Conservation (phyloP, 352 stramenopile genomes). For the Halophytophthora polymorphica region DNA sequence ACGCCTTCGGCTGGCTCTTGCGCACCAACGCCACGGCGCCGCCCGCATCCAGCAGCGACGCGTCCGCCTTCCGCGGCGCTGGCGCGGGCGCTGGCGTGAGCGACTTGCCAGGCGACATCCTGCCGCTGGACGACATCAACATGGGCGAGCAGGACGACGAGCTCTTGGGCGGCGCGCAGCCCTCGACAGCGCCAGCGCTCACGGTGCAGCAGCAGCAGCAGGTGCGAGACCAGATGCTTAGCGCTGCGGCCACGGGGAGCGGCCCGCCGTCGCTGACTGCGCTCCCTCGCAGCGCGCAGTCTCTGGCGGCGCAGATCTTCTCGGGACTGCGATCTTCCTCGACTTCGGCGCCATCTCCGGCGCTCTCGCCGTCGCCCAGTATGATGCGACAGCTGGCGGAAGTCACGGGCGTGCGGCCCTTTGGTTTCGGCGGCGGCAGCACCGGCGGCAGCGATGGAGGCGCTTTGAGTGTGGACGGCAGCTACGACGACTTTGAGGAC, state of each 20-base stretch:
- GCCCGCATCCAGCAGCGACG: no score
- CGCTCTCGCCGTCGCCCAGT: slow-evolving; percentile 3
- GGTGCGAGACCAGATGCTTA: slow-evolving; percentile 1
- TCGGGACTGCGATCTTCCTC: slow-evolving; percentile 15
- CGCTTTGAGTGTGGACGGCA: slow-evolving; percentile 17
- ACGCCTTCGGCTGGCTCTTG: slow-evolving; percentile 58
- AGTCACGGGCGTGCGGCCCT: not conserved
- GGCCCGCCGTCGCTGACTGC: not conserved
- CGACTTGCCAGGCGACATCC: slow-evolving; percentile 18
- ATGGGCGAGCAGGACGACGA: slow-evolving; percentile 20
- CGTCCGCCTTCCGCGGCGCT: not conserved
- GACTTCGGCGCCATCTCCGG: no score
- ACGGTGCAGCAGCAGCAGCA: slow-evolving; percentile 4
- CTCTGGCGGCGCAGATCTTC: slow-evolving; percentile 23
- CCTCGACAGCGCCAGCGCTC: slow-evolving; percentile 14
- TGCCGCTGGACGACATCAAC: slow-evolving; percentile 39
- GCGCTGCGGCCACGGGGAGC: no score
- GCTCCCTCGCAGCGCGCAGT: slow-evolving; percentile 11
- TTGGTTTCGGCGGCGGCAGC: slow-evolving; percentile 5
- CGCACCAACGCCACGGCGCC: slow-evolving; percentile 23
- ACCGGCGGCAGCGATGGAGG: no score
- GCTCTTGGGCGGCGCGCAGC: not conserved
- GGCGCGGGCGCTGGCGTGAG: not conserved
- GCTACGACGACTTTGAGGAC: slow-evolving; percentile 19
- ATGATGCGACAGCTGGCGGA: slow-evolving; percentile 10